A percentile compares a stretch with the other conserved stretches of the same genome.
phyloP scores from a whole-genome alignment of 2,329 filamentous ascomycete genomes.

The Lomentospora prolificans region DNA sequence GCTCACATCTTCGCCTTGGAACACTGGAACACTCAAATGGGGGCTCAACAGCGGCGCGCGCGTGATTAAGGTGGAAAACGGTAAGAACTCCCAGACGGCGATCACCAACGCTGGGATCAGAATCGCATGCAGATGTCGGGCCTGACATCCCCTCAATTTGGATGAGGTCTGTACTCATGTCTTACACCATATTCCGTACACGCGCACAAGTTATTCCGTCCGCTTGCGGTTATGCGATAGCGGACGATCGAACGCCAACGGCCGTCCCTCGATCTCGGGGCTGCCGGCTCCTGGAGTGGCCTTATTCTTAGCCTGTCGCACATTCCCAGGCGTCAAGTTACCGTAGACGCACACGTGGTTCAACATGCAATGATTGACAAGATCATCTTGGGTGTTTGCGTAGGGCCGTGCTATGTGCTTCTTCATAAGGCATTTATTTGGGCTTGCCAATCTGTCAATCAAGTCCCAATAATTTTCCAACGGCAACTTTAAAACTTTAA shows the following conservation, averaged over 20 bases:
- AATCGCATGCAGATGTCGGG: no score
- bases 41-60: no score
- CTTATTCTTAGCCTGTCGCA: background rate
- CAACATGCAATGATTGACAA: no score
- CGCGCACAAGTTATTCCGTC: background rate
- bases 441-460: background rate
- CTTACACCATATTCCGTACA: background rate
- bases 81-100: background rate
- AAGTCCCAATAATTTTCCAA: background rate
- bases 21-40: no score
- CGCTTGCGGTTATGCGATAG: background rate
- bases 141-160: background rate
- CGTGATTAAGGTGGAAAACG: no score
- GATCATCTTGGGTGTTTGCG: no score
- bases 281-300: background rate
- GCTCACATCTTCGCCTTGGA: background rate
- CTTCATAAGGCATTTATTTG: background rate
- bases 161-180: background rate
- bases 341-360: no score
- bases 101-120: no score
- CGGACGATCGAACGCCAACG: background rate
- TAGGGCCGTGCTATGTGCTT: no score
- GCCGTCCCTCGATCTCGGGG: background rate
- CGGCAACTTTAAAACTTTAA: background rate
- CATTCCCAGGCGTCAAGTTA: no score